Conservation (phyloP, 805 yeast genomes). For the Ogataea salicorniae region DNA sequence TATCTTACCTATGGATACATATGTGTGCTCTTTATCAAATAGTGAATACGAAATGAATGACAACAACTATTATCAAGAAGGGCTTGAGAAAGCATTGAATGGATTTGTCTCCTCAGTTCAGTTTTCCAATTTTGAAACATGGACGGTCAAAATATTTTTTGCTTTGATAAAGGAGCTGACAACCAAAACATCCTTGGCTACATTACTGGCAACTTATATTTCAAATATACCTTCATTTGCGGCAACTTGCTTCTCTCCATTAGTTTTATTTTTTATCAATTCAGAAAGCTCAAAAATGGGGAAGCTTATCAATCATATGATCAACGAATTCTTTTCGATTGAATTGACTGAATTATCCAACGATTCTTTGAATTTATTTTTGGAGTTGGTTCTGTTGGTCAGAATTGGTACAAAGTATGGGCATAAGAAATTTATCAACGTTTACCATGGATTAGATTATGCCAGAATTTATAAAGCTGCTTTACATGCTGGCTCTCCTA, state of each 20-base stretch:
- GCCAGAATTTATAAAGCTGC: slow-evolving; percentile 30
- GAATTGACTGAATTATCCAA: slow-evolving; percentile 6
- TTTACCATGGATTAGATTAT: slow-evolving; percentile 31
- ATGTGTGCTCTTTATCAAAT: slow-evolving; percentile 31
- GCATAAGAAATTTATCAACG: slow-evolving; percentile 22
- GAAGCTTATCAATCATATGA: slow-evolving; percentile 13
- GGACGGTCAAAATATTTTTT: slow-evolving; percentile 30
- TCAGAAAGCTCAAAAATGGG: slow-evolving; percentile 16
- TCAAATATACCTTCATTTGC: slow-evolving; percentile 25
- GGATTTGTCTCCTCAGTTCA: slow-evolving; percentile 12
- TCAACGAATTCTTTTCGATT: slow-evolving; percentile 19
- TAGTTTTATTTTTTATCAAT: slow-evolving; percentile 26
- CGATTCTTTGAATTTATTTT: slow-evolving; percentile 19
- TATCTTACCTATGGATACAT: slow-evolving; percentile 32
- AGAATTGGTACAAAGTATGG: slow-evolving; percentile 36
- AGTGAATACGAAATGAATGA: slow-evolving; percentile 18
- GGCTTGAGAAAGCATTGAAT: slow-evolving; percentile 7
- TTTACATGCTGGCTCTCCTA: slow-evolving; percentile 28
- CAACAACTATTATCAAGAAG: slow-evolving; percentile 8
- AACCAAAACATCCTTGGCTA: slow-evolving; percentile 25
- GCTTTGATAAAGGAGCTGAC: slow-evolving; percentile 32
- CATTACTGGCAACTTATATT: slow-evolving; percentile 32
- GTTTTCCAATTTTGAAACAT: slow-evolving; percentile 18
- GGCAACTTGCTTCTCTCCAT: slow-evolving; percentile 21
- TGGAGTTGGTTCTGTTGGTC: slow-evolving; percentile 31